Evolutionary conservation across 768 basidiomycete species (phyloP).

Genomic region (Pleurotus pulmonarius): DNA sequence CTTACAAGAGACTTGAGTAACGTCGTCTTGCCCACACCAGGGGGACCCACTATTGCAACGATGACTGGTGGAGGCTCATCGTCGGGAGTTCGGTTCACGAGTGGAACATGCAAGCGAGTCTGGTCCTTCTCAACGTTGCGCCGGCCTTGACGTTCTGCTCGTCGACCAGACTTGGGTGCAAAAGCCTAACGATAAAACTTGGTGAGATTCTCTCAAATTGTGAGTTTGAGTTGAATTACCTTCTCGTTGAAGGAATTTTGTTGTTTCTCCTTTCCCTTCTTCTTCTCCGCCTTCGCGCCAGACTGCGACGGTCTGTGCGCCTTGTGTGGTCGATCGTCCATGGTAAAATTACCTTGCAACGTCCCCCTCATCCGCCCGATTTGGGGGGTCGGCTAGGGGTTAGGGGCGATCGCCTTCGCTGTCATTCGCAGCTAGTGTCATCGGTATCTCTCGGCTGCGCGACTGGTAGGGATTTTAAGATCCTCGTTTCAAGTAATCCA

Average conservation of each 20-base stretch:
- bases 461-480: too few species aligned
- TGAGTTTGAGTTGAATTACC: slow-evolving; percentile 25
- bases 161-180: slow-evolving; percentile 85
- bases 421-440: too few species aligned
- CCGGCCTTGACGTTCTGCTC: slow-evolving; percentile 85
- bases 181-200: slow-evolving; percentile 60
- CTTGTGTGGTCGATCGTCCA: slow-evolving; percentile 82
- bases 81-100: slow-evolving; percentile 92
- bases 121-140: slow-evolving; percentile 93
- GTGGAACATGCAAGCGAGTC: slow-evolving; percentile 91
- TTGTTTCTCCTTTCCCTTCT: slow-evolving; percentile 67
- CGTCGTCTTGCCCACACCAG: slow-evolving; percentile 96
- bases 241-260: slow-evolving; percentile 84
- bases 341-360: too few species aligned
- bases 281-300: slow-evolving; percentile 75
- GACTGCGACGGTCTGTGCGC: slow-evolving; percentile 73
- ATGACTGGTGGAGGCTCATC: slow-evolving; percentile 90
- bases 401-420: too few species aligned
- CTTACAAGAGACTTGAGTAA: slow-evolving; percentile 88
- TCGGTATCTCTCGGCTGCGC: too few species aligned
- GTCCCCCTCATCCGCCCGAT: too few species aligned
- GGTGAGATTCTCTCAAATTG: background rate
- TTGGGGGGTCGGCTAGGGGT: too few species aligned
- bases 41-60: slow-evolving; percentile 92
- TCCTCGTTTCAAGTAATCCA: too few species aligned